Percentiles rank a stretch among this genome's conserved stretches.
phyloP scores from a whole-genome alignment of 148 eudicot species.

The Camellia granthamiana region DNA sequence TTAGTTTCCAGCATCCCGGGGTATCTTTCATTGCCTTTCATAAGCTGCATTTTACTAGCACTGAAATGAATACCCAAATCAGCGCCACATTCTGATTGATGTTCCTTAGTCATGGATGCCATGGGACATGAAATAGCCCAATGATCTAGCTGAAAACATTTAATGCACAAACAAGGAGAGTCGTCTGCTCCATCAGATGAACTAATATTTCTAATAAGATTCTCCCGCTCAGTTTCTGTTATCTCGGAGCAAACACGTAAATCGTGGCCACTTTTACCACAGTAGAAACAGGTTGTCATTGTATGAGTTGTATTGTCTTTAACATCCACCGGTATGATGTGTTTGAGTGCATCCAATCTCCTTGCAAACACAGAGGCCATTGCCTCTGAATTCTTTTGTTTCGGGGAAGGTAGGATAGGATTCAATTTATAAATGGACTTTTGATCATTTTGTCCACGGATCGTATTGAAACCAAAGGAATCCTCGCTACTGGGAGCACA shows the following conservation, averaged over 20 bases:
- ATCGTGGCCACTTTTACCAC: constrained; percentile 49
- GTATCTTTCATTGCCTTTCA: not conserved
- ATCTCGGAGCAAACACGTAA: constrained; percentile 38
- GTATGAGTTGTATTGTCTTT: constrained; percentile 8
- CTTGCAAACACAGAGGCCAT: constrained; percentile 49
- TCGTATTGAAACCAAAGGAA: constrained; percentile 18
- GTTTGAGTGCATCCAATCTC: constrained; percentile 50
- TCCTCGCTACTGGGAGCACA: constrained; percentile 9
- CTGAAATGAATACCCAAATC: not conserved
- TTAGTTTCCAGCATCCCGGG: not conserved
- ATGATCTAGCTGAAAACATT: constrained; percentile 51
- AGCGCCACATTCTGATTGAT: not conserved
- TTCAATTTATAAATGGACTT: constrained; percentile 4
- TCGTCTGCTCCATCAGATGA: constrained; percentile 27
- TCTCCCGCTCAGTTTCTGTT: constrained; percentile 35
- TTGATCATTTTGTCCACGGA: constrained; percentile 9
- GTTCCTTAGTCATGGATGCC: constrained; percentile 16
- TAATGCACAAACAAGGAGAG: constrained; percentile 42
- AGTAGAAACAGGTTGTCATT: constrained; percentile 35
- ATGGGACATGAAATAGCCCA: constrained; percentile 58
- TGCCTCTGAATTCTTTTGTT: constrained; percentile 32
- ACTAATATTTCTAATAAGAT: constrained; percentile 26
- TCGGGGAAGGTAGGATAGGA: constrained; percentile 16
- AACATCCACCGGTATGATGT: constrained; percentile 22
- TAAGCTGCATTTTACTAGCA: constrained; percentile 8